A percentile compares a stretch with the other conserved stretches of the same genome.
Conservation (phyloP, 208 protist species). For the Endotrypanum monterogeii region DNA sequence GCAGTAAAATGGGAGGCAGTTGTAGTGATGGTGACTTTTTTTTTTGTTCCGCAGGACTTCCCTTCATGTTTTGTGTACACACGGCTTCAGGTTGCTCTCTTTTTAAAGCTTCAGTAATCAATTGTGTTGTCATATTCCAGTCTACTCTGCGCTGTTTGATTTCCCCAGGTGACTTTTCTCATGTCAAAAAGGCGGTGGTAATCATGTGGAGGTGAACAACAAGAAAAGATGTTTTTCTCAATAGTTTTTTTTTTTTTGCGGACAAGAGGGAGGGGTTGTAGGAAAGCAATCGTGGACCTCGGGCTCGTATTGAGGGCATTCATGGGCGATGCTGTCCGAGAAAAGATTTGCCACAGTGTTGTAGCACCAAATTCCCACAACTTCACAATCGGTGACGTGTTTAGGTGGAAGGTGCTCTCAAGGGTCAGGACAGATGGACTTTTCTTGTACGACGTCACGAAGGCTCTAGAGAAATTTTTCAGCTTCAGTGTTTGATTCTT, state of each 20-base stretch:
- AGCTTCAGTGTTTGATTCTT: neutral
- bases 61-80: constrained; percentile 7
- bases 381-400: no score
- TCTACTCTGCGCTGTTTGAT: constrained; percentile 13
- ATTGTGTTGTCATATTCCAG: neutral
- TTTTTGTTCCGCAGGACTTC: neutral
- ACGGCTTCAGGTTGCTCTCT: constrained; percentile 8
- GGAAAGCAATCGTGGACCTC: neutral
- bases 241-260: no score
- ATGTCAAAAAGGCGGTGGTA: constrained; percentile 3
- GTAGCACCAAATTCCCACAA: neutral
- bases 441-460: neutral
- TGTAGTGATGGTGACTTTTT: neutral
- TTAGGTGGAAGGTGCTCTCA: neutral
- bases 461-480: neutral
- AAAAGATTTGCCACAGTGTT: neutral
- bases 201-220: neutral
- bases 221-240: constrained; percentile 3
- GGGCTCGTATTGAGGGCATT: neutral
- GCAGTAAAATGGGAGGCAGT: constrained; percentile 13
- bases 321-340: neutral
- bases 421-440: neutral
- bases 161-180: neutral
- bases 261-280: neutral
- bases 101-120: constrained; percentile 12